Conservation (phyloP, 1,139 yeast species). For the Eremothecium cymbalariae region DNA sequence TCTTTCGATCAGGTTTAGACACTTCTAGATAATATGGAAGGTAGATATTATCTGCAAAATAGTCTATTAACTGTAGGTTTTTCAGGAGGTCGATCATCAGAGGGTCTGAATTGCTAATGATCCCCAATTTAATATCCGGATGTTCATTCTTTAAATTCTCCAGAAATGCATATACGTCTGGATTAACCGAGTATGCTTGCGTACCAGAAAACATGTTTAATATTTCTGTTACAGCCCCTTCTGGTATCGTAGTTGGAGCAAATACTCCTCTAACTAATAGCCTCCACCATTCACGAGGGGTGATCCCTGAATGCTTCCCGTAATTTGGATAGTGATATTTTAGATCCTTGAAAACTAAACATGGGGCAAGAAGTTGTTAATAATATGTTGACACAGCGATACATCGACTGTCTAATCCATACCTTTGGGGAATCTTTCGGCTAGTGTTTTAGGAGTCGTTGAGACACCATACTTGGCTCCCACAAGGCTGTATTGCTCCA, state of each 20-base stretch:
- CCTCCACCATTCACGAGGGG: constrained; percentile 53
- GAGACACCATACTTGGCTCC: constrained; percentile 39
- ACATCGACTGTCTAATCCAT: too few relatives aligned
- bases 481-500: constrained; percentile 44
- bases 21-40: constrained; percentile 49
- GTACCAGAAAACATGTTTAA: constrained; percentile 41
- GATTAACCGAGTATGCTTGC: constrained; percentile 46
- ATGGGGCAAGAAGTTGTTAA: too few relatives aligned
- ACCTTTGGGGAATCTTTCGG: constrained; percentile 24
- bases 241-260: constrained; percentile 27
- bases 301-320: constrained; percentile 39
- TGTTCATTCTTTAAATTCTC: constrained; percentile 30
- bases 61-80: constrained; percentile 37
- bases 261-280: constrained; percentile 41
- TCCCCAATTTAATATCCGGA: constrained; percentile 36
- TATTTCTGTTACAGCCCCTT: constrained; percentile 35
- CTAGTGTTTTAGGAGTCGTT: constrained; percentile 32
- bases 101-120: constrained; percentile 56
- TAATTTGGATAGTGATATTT: constrained; percentile 46
- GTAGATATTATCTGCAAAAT: constrained; percentile 37
- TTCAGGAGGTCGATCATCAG: constrained; percentile 39
- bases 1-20: constrained; percentile 43
- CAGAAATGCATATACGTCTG: constrained; percentile 47
- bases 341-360: constrained; percentile 29
- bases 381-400: too few relatives aligned